Conservation (phyloP, 1,139 yeast species). For the Zhuliangozyma blackwelliae region DNA sequence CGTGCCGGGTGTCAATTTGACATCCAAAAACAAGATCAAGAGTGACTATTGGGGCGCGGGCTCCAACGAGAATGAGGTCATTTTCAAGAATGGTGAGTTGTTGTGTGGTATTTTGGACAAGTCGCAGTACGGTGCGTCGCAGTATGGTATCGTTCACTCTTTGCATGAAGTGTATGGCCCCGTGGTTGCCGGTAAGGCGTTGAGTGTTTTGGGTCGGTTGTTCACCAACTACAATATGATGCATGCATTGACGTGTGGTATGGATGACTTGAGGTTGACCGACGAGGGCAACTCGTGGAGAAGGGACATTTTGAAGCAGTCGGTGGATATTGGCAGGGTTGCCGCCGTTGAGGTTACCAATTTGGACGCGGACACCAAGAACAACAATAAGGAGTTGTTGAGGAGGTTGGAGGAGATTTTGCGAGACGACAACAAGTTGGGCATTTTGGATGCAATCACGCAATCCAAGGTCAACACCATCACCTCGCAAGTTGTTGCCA, state of each 20-base stretch:
- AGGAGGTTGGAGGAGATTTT: conserved; percentile 90
- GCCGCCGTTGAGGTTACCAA: conserved; percentile 97
- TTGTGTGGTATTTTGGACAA: conserved; percentile 92
- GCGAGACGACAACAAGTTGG: conserved; percentile 89
- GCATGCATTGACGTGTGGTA: conserved; percentile 98
- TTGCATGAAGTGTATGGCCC: conserved; percentile 95
- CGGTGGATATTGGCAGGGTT: conserved; percentile 77
- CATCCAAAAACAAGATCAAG: conserved; percentile 83
- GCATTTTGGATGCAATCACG: conserved; percentile 92
- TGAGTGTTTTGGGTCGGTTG: conserved; percentile 87
- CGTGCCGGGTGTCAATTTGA: conserved; percentile 86
- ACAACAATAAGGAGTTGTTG: conserved; percentile 70
- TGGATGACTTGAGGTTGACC: conserved; percentile 96
- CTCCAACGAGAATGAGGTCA: conserved; percentile 79
- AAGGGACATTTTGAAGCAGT: conserved; percentile 68
- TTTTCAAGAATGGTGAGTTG: conserved; percentile 83
- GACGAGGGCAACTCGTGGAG: conserved; percentile 90
- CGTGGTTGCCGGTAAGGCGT: conserved; percentile 79
- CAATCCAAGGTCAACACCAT: conserved; percentile 90
- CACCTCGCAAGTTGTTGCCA: conserved; percentile 87
- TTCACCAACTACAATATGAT: conserved; percentile 91
- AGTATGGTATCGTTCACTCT: conserved; percentile 94
- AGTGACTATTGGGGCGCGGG: conserved; percentile 91
- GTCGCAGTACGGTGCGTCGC: conserved; percentile 97
- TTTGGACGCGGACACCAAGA: conserved; percentile 53